Evolutionary conservation across 352 stramenopile genomes (phyloP), one percentile per base, ranked within the genome.

Genomic region (Globisporangium irregulare): DNA sequence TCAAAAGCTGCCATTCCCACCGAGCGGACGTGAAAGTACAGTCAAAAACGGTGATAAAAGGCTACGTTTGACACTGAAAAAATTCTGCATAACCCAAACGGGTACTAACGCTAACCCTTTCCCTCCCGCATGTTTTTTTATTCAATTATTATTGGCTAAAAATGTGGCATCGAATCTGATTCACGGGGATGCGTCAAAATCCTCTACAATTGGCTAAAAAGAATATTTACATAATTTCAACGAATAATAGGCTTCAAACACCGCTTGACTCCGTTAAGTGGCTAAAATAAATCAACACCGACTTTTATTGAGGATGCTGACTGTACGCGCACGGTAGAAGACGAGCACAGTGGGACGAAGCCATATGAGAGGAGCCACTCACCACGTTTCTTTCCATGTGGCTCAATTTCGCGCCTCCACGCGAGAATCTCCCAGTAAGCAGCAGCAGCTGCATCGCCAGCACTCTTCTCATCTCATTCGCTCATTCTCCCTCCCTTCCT

Each of bases 281-380:
- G 38, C 20, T 53, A 46, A 62, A 62, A 62, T 18, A 15, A n/a
- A 0, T 36, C 15, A 55, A 48, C 0, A 62, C 20, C 10, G 41
- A 2, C 10, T 32, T 65, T 18, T 65, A 58, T 22, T 65, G 12
- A 58, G 59, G 43, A 6, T n/a, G 55, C 24, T 29, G 12, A 54
- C 34, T n/a, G 24, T 51, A 36, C 34, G 18, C 5, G 27, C 32
- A 15, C 2, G 3, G 53, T 24, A 59, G 54, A 59, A 34, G 27
- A 59, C 27, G 54, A 59, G 38, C 14, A 55, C 20, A 56, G 60
- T 66, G 46, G 46, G 29, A 66, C 60, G 60, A 43, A 66, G 60
- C 60, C 60, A 66, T 64, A 58, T 64, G 36, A 56, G 53, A 27
- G 29, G 59, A 43, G 34, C 25, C 20, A 15, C 12, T 62, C 4